Evolutionary conservation across 495 filamentous ascomycete species (phyloP), one percentile per base, ranked within the genome.

Genomic region (Tuber borchii): DNA sequence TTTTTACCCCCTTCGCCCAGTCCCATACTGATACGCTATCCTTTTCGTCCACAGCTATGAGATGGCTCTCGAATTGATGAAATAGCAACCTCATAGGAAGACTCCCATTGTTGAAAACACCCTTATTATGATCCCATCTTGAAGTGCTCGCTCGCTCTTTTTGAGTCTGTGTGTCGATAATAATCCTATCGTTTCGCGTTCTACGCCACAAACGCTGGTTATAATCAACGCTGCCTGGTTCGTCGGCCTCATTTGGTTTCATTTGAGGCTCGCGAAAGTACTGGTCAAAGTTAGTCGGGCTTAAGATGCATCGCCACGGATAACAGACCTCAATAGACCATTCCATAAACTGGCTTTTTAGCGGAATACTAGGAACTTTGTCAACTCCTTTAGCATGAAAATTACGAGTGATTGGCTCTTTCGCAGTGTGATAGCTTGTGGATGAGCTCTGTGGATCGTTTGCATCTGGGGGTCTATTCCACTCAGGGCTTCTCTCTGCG

Each of bases 181-280:
- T 90, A 75, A 97, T 97, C 71, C 88, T 90, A 82, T 99, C 95
- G 79, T 99, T 99, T 61, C 95, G 91, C 70, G 93, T 91, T 73
- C 95, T 88, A 71, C 95, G 88, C 96, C 96, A 99, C 6, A 99
- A 86, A 31, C 95, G 90, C 79, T 93, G 89, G 83, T 99, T 99
- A 84, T 99, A 98, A 81, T 98, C 94, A n/a, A 93, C 90, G 78
- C 93, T 97, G 19, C 95, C 95, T 34, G 95, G 95, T 84, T 99
- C 95, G 76, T 99, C 95, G 40, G 94, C 92, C 80, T 99, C 95
- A 72, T 91, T 93, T 20, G 93, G 90, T 82, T 95, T 95, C 95
- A 99, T 99, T 84, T 99, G 95, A 65, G 96, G 96, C 84, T 99
- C 94, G 68, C 95, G 93, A 88, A 97, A 99, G 83, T 99, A 98